Evolutionary conservation across 192 early-diverging fungal genomes (phyloP).

Genomic region (Podila verticillata): DNA sequence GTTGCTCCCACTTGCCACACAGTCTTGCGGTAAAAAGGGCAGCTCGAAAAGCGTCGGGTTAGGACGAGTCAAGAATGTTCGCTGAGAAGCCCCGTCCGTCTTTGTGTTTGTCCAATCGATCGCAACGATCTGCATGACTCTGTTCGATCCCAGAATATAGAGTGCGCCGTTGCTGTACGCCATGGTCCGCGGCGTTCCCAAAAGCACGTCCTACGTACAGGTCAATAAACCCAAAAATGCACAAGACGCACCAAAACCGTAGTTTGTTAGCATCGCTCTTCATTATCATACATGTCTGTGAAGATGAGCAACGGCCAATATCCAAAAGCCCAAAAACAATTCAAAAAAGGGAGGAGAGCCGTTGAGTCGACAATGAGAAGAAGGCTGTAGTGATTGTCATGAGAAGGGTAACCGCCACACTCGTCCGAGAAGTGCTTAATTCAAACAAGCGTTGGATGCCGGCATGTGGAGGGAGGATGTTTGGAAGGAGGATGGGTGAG

Average conservation of each 20-base stretch:
- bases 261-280: background rate
- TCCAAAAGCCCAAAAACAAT: conserved; percentile 1
- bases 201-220: background rate
- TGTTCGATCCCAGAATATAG: background rate
- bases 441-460: too few relatives aligned
- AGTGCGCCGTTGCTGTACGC: background rate
- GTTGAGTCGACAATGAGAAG: too few relatives aligned
- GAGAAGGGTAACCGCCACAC: too few relatives aligned
- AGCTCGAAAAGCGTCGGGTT: background rate
- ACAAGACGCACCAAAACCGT: background rate
- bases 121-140: background rate
- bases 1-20: background rate
- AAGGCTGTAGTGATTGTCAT: too few relatives aligned
- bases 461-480: too few relatives aligned
- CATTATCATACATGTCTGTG: too few relatives aligned
- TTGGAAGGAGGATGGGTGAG: too few relatives aligned
- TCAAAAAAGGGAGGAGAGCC: too few relatives aligned
- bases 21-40: background rate
- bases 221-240: background rate
- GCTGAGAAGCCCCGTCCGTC: background rate
- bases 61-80: background rate
- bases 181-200: background rate
- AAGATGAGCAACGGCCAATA: background rate
- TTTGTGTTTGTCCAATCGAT: background rate
- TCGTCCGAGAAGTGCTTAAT: too few relatives aligned